These are phyloP conservation scores for Eragrostis nindensis DNA, from an alignment of 176 grass and related monocot genomes.

Conservation along the genomic window DNA sequence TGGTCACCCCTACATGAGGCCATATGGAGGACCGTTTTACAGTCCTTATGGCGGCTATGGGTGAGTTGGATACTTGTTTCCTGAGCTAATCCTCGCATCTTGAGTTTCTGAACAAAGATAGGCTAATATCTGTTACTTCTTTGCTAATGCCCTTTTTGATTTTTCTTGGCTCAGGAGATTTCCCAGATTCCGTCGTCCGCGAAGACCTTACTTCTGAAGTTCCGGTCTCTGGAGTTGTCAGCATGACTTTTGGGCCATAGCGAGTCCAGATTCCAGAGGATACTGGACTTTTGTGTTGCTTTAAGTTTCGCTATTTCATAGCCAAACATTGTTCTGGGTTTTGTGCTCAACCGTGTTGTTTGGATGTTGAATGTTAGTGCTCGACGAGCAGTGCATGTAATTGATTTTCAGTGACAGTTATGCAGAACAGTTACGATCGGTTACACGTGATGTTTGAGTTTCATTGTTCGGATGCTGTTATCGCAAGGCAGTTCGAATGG, in stretches of 20 bases:
- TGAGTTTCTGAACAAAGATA: neutral
- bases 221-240: neutral
- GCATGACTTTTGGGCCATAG: neutral
- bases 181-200: slow-evolving; percentile 66
- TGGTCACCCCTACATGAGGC: slow-evolving; percentile 65
- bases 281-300: neutral
- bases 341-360: neutral
- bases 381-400: neutral
- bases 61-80: slow-evolving; percentile 42
- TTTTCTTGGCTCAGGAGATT: slow-evolving; percentile 48
- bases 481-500: neutral
- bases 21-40: slow-evolving; percentile 61
- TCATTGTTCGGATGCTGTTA: neutral
- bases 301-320: slow-evolving; percentile 16
- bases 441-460: neutral
- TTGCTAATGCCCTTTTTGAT: neutral
- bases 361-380: neutral
- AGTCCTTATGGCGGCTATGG: slow-evolving; percentile 75
- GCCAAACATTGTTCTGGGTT: neutral
- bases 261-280: slow-evolving; percentile 8
- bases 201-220: slow-evolving; percentile 60
- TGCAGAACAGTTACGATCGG: neutral
- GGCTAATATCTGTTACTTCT: neutral
- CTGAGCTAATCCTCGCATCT: neutral
- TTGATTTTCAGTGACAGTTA: slow-evolving; percentile 10